phyloP scores from a whole-genome alignment of 352 stramenopile genomes.

The Pythium guiyangense region DNA sequence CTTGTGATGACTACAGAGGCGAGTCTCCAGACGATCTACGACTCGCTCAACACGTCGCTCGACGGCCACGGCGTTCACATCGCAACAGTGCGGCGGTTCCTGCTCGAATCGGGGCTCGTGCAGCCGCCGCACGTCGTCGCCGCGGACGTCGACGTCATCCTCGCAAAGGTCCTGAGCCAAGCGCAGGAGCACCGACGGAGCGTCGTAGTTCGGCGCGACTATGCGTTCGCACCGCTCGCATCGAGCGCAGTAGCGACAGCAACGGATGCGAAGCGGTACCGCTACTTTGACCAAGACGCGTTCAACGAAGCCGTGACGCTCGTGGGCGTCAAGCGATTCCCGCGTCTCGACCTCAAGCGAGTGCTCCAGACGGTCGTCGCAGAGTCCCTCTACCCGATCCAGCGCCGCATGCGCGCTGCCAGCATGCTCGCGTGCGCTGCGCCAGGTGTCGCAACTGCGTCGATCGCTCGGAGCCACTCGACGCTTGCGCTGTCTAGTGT shows the following conservation, averaged over 20 bases:
- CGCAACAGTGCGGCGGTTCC: conserved; percentile 59
- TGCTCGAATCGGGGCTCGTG: conserved; percentile 56
- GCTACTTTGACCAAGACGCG: conserved; percentile 61
- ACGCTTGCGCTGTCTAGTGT: conserved; percentile 6
- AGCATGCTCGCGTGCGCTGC: conserved; percentile 6
- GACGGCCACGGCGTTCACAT: conserved; percentile 58
- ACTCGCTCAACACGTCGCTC: conserved; percentile 39
- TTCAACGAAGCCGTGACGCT: conserved; percentile 76
- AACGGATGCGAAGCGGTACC: conserved; percentile 34
- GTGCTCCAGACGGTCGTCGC: conserved; percentile 51
- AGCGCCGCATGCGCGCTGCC: conserved; percentile 18
- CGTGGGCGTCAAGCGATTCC: conserved; percentile 57
- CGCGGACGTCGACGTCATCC: conserved; percentile 66
- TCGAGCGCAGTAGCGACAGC: conserved; percentile 7
- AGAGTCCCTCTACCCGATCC: conserved; percentile 44
- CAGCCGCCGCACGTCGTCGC: conserved; percentile 37
- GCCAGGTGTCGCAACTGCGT: neutral
- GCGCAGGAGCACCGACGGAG: conserved; percentile 49
- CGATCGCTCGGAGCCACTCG: conserved; percentile 2
- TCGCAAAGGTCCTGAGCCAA: conserved; percentile 56
- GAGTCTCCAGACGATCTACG: conserved; percentile 34
- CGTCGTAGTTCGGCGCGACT: conserved; percentile 54
- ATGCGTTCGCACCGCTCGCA: conserved; percentile 21
- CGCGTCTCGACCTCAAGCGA: conserved; percentile 42
- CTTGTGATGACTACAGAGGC: conserved; percentile 19